Percentiles rank a stretch among this genome's conserved stretches.
These are phyloP conservation scores for Acer yangbiense DNA, from an alignment of 345 rosid genomes.

Conservation along the genomic window DNA sequence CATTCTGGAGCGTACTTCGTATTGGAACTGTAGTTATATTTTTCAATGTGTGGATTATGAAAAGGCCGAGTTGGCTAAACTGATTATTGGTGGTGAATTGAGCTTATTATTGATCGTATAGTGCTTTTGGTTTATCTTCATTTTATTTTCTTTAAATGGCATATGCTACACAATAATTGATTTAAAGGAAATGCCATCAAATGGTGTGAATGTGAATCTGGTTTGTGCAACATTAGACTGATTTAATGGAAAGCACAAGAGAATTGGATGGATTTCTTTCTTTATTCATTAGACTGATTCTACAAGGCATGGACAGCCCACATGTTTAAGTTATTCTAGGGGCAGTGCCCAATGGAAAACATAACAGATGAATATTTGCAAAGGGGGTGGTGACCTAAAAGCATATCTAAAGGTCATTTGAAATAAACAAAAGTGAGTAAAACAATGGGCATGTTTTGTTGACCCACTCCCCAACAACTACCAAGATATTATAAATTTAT, in stretches of 20 bases:
- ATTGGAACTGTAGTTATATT: constrained; percentile 8
- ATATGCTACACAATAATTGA: background rate
- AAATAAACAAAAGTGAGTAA: no score
- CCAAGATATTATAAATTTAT: no score
- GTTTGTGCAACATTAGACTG: background rate
- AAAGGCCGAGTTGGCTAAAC: background rate
- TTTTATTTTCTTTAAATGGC: background rate
- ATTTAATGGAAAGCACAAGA: background rate
- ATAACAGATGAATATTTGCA: background rate
- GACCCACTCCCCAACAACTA: no score
- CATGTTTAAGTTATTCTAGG: background rate
- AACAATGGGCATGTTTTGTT: no score
- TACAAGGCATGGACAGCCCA: background rate
- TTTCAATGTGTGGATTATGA: constrained; percentile 9
- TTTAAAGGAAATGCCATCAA: background rate
- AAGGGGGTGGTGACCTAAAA: background rate
- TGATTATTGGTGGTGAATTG: constrained; percentile 12
- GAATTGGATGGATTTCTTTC: background rate
- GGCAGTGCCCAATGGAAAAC: background rate
- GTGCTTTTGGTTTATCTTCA: background rate
- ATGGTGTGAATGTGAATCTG: background rate
- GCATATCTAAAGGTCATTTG: background rate
- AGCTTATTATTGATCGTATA: background rate
- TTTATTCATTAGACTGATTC: background rate
- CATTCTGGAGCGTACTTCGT: constrained; percentile 11